phyloP scores from a whole-genome alignment of 306 rosid species.

The Cicer pinnatifidum region DNA sequence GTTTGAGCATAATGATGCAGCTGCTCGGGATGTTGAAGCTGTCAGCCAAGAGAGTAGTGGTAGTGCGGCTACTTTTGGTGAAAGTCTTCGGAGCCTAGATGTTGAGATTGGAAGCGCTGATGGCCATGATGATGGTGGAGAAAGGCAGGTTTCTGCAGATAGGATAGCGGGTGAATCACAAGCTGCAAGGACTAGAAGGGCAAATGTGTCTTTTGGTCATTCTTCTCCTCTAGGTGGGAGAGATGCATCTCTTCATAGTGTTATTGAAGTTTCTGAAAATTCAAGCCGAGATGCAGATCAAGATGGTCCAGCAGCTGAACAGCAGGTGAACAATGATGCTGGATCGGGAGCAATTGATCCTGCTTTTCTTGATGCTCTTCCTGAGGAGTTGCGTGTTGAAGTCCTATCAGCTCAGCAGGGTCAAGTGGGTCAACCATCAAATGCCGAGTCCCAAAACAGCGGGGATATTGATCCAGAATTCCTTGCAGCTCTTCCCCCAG shows the following conservation, averaged over 20 bases:
- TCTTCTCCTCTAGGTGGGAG: conserved; percentile 75
- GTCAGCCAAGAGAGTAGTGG: conserved; percentile 98
- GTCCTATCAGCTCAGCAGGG: conserved; percentile 94
- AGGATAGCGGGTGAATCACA: conserved; percentile 79
- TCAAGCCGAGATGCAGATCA: conserved; percentile 92
- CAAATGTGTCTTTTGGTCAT: conserved; percentile 63
- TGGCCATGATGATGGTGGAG: conserved; percentile 95
- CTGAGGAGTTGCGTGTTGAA: conserved; percentile 95
- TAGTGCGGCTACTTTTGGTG: conserved; percentile 97
- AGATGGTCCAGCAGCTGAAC: conserved; percentile 71
- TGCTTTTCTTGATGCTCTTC: conserved; percentile 96
- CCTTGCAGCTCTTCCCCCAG: conserved; percentile 98
- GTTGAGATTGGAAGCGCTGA: conserved; percentile 98
- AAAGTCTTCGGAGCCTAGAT: conserved; percentile 95
- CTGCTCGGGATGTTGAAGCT: conserved; percentile 92
- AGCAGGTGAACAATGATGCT: conserved; percentile 69
- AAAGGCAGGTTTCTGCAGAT: conserved; percentile 81
- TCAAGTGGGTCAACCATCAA: conserved; percentile 81
- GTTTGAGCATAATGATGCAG: conserved; percentile 76
- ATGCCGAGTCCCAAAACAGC: conserved; percentile 69
- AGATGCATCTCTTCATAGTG: conserved; percentile 86
- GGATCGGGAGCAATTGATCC: conserved; percentile 95
- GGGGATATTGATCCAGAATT: conserved; percentile 99
- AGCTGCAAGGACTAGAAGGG: conserved; percentile 74
- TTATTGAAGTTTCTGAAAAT: conserved; percentile 90